phyloP scores from a whole-genome alignment of 805 yeast genomes.

The Kurtzmaniella cleridarum region DNA sequence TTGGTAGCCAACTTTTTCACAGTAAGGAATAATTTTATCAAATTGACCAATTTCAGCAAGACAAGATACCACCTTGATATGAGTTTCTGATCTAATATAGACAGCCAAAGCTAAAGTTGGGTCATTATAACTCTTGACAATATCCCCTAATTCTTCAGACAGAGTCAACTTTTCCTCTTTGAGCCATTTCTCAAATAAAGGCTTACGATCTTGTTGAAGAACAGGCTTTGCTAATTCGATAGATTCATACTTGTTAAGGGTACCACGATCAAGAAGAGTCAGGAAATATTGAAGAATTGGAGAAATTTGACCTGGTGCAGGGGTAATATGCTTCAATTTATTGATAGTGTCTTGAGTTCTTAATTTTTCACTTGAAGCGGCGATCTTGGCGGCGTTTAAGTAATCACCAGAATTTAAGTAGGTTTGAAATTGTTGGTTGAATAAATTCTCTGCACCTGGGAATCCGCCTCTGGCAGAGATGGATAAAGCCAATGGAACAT shows the following conservation, averaged over 20 bases:
- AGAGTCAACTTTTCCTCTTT: conserved; percentile 90
- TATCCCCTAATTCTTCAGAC: conserved; percentile 97
- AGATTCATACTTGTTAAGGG: conserved; percentile 88
- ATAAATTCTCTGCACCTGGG: conserved; percentile 93
- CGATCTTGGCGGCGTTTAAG: conserved; percentile 89
- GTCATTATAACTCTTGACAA: conserved; percentile 79
- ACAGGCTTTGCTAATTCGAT: conserved; percentile 94
- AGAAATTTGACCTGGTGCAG: conserved; percentile 90
- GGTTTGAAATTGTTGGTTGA: conserved; percentile 86
- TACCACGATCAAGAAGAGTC: conserved; percentile 85
- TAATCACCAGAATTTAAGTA: conserved; percentile 81
- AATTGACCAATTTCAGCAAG: conserved; percentile 95
- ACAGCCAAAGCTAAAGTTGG: conserved; percentile 84
- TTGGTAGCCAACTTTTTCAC: conserved; percentile 79
- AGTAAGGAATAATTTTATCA: conserved; percentile 91
- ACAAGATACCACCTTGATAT: conserved; percentile 84
- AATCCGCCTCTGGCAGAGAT: conserved; percentile 94
- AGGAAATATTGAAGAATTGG: conserved; percentile 92
- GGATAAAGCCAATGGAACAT: conserved; percentile 79
- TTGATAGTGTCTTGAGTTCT: conserved; percentile 93
- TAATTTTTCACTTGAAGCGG: conserved; percentile 88
- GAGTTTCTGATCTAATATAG: conserved; percentile 75
- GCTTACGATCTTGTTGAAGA: conserved; percentile 90
- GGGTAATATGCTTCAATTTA: conserved; percentile 83
- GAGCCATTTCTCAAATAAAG: conserved; percentile 92